Conservation (phyloP, 371 early-diverging fungal genomes). For the Dinochytrium kinnereticum region DNA sequence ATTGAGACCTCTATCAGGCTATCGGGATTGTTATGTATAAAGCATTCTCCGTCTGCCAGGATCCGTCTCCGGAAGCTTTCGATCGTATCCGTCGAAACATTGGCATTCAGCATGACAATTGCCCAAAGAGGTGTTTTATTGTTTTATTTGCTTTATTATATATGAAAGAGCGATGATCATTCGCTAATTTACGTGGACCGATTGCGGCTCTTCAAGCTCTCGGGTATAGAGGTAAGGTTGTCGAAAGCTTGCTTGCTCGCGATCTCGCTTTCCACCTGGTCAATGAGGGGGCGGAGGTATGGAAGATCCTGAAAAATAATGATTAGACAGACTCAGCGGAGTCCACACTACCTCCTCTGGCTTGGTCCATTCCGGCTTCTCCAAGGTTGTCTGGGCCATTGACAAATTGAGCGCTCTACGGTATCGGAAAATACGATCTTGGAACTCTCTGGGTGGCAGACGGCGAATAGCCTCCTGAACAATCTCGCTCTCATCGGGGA, state of each 20-base stretch:
- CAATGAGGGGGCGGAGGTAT: slow-evolving; percentile 86
- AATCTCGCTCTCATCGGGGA: slow-evolving; percentile 83
- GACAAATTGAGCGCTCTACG: slow-evolving; percentile 82
- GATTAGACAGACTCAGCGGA: too few species aligned
- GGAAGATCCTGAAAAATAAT: slow-evolving; percentile 67
- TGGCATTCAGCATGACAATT: too few species aligned
- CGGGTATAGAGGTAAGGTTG: slow-evolving; percentile 48
- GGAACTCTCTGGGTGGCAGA: slow-evolving; percentile 70
- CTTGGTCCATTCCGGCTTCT: slow-evolving; percentile 77
- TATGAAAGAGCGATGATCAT: too few species aligned
- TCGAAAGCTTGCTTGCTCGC: slow-evolving; percentile 56
- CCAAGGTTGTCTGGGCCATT: slow-evolving; percentile 72
- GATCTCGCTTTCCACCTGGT: slow-evolving; percentile 82
- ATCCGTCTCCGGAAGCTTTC: neutral
- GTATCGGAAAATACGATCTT: slow-evolving; percentile 82
- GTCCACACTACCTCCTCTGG: slow-evolving; percentile 78
- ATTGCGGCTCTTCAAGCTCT: slow-evolving; percentile 49
- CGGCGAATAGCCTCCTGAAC: slow-evolving; percentile 89
- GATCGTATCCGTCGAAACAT: too few species aligned
- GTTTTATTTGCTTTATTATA: too few species aligned
- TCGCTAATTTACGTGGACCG: slow-evolving; percentile 29
- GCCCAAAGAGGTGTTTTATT: too few species aligned
- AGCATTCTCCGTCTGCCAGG: neutral
- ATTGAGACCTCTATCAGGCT: neutral
- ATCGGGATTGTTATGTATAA: neutral